Percentiles rank a stretch among this genome's conserved stretches.
phyloP scores from a whole-genome alignment of 176 grass and related monocot genomes.

The Musa acuminata region DNA sequence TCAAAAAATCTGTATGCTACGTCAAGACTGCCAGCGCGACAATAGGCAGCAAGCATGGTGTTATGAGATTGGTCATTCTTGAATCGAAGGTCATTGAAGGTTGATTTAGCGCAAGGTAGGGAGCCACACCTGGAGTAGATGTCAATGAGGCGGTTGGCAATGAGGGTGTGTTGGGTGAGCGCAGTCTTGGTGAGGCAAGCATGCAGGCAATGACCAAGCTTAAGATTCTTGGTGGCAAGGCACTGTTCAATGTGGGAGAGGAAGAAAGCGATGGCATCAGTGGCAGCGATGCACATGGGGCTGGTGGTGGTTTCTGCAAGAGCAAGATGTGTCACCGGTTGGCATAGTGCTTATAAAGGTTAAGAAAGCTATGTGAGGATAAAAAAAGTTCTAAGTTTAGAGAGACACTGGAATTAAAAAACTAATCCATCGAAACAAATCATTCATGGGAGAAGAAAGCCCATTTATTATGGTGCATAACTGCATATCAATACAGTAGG shows the following conservation, averaged over 20 bases:
- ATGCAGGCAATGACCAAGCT: conserved; percentile 28
- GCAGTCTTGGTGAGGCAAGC: conserved; percentile 46
- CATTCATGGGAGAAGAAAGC: too few species aligned
- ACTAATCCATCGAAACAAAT: too few species aligned
- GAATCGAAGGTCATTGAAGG: conserved; percentile 36
- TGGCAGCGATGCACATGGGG: conserved; percentile 10
- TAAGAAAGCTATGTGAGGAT: too few species aligned
- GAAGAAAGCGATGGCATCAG: conserved; percentile 12
- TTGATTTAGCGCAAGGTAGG: conserved; percentile 21
- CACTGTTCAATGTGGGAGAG: conserved; percentile 30
- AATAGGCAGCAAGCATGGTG: conserved; percentile 34
- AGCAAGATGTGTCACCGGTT: neutral
- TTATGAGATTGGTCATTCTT: conserved; percentile 55
- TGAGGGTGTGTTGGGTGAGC: conserved; percentile 44
- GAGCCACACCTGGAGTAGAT: conserved; percentile 38
- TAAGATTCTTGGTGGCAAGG: conserved; percentile 29
- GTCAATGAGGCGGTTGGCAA: conserved; percentile 42
- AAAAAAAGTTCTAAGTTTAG: too few species aligned
- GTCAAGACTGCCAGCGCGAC: neutral
- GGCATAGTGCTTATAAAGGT: too few species aligned
- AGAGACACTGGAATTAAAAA: too few species aligned
- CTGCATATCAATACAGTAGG: too few species aligned
- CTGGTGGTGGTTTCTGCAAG: neutral
- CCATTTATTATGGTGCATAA: too few species aligned
- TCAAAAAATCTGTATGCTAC: conserved; percentile 39